Evolutionary conservation across 768 basidiomycete genomes (phyloP), one percentile per base, ranked within the genome.

Genomic region (Mycena galopus): DNA sequence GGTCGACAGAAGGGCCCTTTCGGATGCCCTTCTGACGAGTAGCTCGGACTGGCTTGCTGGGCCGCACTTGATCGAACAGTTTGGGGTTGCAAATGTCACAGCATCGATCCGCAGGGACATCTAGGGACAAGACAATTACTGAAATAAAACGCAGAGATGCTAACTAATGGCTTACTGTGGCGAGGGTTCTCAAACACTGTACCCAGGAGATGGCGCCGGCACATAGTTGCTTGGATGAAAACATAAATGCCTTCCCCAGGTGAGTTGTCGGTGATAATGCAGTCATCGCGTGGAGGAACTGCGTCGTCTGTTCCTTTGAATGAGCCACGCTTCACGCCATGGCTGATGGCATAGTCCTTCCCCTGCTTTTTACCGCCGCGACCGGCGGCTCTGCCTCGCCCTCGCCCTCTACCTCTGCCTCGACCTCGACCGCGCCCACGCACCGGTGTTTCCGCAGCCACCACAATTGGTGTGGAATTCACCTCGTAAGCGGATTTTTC

Each of bases 401-500:
- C 55, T 23, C 56, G 1, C 6, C 56, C 56, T 12, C 55, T 2
- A 21, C 50, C 50, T 16, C 21, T 14, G n/a, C n/a, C n/a, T n/a
- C n/a, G n/a, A n/a, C 66, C 66, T 4, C 67, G 44, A 3, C 58
- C 59, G 0, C 67, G 58, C 4, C 59, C 67, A 32, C 67, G 47
- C 12, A 50, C 67, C 1, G 25, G 33, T 30, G 30, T 21, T 1
- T 5, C 11, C n/a, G n/a, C n/a, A n/a, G n/a, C n/a, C n/a, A n/a
- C n/a, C n/a, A n/a, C n/a, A n/a, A n/a, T n/a, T n/a, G 23, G 7
- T n/a, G 14, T 37, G 14, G 35, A 37, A 37, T 37, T 17, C 16
- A 66, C 51, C 23, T 70, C 61, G 23, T 56, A 63, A 2, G 30
- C 53, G 0, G 69, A 27, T 37, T 70, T 72, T 53, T 82, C 78